Evolutionary conservation across 371 early-diverging fungal species (phyloP).

Genomic region (Capniomyces stellatus): DNA sequence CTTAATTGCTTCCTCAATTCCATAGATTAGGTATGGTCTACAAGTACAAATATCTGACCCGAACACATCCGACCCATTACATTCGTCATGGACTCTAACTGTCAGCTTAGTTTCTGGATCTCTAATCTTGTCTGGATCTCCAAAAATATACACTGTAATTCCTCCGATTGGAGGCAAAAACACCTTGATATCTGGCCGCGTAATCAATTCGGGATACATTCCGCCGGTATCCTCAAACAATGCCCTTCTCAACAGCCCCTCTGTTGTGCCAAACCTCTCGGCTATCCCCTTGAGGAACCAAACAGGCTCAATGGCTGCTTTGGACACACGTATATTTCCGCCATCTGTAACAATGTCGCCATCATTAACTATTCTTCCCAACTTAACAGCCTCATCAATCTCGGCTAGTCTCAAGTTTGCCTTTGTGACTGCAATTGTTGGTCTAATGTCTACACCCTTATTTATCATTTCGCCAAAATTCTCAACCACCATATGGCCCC

Average conservation of each 20-base stretch:
- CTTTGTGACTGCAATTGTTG: constrained; percentile 84
- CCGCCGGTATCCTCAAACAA: constrained; percentile 80
- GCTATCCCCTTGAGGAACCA: constrained; percentile 93
- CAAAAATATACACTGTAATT: constrained; percentile 84
- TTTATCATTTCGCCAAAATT: constrained; percentile 43
- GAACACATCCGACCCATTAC: constrained; percentile 90
- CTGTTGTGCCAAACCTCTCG: constrained; percentile 69
- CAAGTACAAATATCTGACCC: constrained; percentile 88
- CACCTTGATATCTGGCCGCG: constrained; percentile 82
- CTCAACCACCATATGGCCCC: constrained; percentile 60
- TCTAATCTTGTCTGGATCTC: constrained; percentile 55
- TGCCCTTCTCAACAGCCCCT: constrained; percentile 62
- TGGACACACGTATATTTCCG: constrained; percentile 77
- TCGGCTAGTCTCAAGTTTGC: constrained; percentile 90
- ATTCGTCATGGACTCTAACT: constrained; percentile 81
- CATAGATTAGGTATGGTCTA: constrained; percentile 83
- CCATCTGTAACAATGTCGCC: constrained; percentile 58
- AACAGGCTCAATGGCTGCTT: constrained; percentile 93
- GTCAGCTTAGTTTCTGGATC: constrained; percentile 72
- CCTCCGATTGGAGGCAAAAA: constrained; percentile 92
- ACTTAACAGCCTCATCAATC: constrained; percentile 54
- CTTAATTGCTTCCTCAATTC: constrained; percentile 78
- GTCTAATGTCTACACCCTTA: constrained; percentile 67
- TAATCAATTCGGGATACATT: constrained; percentile 92
- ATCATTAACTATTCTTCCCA: constrained; percentile 49